These are phyloP conservation scores for Chaetomium strumarium DNA, from an alignment of 2,329 filamentous ascomycete species.

Conservation along the genomic window DNA sequence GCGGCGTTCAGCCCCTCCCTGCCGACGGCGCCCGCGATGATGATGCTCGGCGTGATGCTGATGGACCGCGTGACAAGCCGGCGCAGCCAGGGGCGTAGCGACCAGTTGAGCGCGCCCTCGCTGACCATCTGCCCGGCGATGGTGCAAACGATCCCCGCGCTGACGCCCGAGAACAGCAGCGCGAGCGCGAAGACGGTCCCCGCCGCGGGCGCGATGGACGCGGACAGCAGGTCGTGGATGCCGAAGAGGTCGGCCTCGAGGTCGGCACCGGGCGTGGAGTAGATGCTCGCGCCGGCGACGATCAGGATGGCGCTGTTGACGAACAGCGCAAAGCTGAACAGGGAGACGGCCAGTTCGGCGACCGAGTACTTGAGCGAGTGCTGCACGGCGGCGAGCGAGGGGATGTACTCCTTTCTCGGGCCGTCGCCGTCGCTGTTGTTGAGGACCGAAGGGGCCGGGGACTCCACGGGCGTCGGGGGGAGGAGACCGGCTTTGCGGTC, in stretches of 20 bases:
- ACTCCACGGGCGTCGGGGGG: conserved; percentile 29
- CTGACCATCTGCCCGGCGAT: conserved; percentile 60
- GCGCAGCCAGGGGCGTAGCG: conserved; percentile 26
- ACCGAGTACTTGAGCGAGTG: conserved; percentile 70
- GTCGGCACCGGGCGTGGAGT: conserved; percentile 37
- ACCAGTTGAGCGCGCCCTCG: conserved; percentile 29
- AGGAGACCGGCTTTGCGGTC: conserved; percentile 52
- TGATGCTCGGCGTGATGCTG: conserved; percentile 28
- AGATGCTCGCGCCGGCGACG: conserved; percentile 72
- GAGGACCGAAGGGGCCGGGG: conserved; percentile 21
- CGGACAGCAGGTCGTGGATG: conserved; percentile 67
- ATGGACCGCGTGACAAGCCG: conserved; percentile 28
- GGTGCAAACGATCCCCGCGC: conserved; percentile 67
- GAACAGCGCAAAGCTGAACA: conserved; percentile 79
- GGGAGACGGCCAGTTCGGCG: conserved; percentile 61
- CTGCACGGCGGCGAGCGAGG: conserved; percentile 66
- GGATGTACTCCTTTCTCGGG: conserved; percentile 56
- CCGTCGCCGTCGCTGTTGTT: conserved; percentile 25
- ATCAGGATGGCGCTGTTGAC: conserved; percentile 80
- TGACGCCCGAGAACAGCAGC: conserved; percentile 60
- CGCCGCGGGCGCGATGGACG: conserved; percentile 64
- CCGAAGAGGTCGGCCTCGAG: conserved; percentile 72
- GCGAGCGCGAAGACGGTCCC: conserved; percentile 69
- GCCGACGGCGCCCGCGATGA: conserved; percentile 29
- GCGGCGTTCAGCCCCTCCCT: conserved; percentile 26